These are phyloP conservation scores for Diaporthe amygdali DNA, from an alignment of 2,329 filamentous ascomycete species.

Conservation along the genomic window DNA sequence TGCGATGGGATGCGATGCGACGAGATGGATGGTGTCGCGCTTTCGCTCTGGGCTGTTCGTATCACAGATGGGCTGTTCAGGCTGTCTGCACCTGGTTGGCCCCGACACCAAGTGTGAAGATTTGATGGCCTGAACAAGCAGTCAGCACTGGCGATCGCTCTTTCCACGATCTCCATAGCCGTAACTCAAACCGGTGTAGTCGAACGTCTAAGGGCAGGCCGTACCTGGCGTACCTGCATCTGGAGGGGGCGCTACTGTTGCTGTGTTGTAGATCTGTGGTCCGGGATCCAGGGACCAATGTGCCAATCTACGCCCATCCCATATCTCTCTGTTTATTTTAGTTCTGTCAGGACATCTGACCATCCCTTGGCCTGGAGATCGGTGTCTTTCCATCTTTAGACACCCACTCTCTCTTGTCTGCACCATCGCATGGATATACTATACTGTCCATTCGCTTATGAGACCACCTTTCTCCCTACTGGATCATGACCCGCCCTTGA, in stretches of 20 bases:
- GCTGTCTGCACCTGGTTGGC: not conserved
- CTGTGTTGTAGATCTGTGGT: not conserved
- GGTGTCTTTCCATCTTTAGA: not conserved
- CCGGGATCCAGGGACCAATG: not conserved
- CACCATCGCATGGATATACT: not conserved
- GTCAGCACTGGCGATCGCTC: slow-evolving; percentile 8
- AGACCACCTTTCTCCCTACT: not conserved
- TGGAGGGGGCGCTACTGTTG: not conserved
- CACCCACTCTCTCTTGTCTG: not conserved
- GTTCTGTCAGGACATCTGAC: not conserved
- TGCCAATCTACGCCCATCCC: not conserved
- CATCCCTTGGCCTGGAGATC: not conserved
- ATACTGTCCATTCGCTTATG: not conserved
- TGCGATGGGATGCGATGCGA: not conserved
- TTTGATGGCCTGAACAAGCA: slow-evolving; percentile 8
- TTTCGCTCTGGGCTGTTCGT: not conserved
- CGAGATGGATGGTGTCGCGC: not conserved
- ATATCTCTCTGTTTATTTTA: not conserved
- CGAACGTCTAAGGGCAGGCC: slow-evolving; percentile 18
- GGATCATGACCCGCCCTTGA: slow-evolving; percentile 1
- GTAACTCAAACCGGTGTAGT: not conserved
- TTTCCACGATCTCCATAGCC: not conserved
- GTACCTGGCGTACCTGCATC: slow-evolving; percentile 27
- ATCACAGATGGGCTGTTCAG: not conserved
- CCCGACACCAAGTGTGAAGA: not conserved